A percentile compares a stretch with the other conserved stretches of the same genome.
Conservation (phyloP, 2,329 filamentous ascomycete genomes). For the Fusarium zealandicum region DNA sequence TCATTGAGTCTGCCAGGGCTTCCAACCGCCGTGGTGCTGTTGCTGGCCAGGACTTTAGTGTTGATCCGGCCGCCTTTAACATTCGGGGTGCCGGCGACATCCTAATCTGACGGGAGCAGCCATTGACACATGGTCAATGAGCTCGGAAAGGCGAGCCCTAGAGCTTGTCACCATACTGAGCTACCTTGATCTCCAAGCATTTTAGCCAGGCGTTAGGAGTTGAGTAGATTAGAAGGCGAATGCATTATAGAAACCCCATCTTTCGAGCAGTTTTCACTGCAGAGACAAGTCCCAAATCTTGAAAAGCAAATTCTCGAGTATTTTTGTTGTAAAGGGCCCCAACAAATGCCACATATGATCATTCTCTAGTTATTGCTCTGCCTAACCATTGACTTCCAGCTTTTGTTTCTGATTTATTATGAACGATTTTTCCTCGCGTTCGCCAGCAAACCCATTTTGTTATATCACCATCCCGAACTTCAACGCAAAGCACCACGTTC, state of each 20-base stretch:
- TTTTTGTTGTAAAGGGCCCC: too few relatives aligned
- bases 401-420: not conserved
- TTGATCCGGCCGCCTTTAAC: slow-evolving; percentile 35
- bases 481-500: not conserved
- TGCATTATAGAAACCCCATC: slow-evolving; percentile 8
- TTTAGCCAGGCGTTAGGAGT: slow-evolving; percentile 42
- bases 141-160: not conserved
- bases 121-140: not conserved
- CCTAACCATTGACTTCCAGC: not conserved
- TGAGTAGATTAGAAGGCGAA: slow-evolving; percentile 26
- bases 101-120: slow-evolving; percentile 36
- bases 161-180: not conserved
- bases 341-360: too few relatives aligned
- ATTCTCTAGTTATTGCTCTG: not conserved
- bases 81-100: slow-evolving; percentile 44
- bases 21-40: slow-evolving; percentile 30
- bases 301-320: too few relatives aligned
- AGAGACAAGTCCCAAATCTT: too few relatives aligned
- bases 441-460: not conserved
- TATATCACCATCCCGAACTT: not conserved
- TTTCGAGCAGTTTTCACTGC: not conserved
- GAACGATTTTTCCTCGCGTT: too few relatives aligned
- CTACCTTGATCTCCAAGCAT: slow-evolving; percentile 12
- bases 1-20: slow-evolving; percentile 57
- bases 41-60: slow-evolving; percentile 31